Evolutionary conservation across 2,329 filamentous ascomycete species (phyloP), one percentile per base, ranked within the genome.

Genomic region (Ophiostoma himal-ulmi): DNA sequence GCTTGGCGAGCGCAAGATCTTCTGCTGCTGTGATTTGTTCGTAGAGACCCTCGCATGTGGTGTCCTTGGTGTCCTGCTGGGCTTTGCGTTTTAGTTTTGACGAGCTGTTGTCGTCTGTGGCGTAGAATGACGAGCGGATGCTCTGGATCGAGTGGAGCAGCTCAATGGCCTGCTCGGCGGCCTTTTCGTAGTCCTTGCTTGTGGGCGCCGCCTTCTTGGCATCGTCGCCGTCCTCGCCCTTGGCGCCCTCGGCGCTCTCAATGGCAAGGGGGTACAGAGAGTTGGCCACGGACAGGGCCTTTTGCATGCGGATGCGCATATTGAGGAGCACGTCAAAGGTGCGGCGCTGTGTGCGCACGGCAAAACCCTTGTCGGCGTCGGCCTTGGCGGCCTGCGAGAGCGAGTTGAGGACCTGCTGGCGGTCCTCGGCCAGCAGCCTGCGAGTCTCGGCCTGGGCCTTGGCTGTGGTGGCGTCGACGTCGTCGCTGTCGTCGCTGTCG

Each of bases 251-350:
- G 3, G 41, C 79, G 17, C 79, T 79, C 0, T 83, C 80, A 1
- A 82, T 77, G 13, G 81, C 79, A 1, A 84, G 74, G 0, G 82
- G 77, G 20, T 84, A 79, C 57, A 96, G 83, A 0, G 93, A 90
- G 78, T 97, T 97, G 36, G 90, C 87, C 0, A 91, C 89, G 20
- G 95, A 86, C 17, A 99, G 81, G 1, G 92, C 93, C 79, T 97
- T 98, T 79, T 99, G 96, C 22, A 99, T 82, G 72, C 94, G 91
- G 77, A 99, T 97, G 26, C 95, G 89, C 17, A 93, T 86, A 80
- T 97, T 96, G 41, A 99, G 85, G 0, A 98, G 86, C 0, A 91
- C 88, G 75, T 98, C 94, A 76, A 97, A 99, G 0, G 90, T 88
- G 73, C 89, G 90, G 68, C 93, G 88, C 80, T 99, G 95, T 71